Evolutionary conservation across 2,329 filamentous ascomycete genomes (phyloP), one percentile per base, ranked within the genome.

Genomic region (Beauveria sp.): DNA sequence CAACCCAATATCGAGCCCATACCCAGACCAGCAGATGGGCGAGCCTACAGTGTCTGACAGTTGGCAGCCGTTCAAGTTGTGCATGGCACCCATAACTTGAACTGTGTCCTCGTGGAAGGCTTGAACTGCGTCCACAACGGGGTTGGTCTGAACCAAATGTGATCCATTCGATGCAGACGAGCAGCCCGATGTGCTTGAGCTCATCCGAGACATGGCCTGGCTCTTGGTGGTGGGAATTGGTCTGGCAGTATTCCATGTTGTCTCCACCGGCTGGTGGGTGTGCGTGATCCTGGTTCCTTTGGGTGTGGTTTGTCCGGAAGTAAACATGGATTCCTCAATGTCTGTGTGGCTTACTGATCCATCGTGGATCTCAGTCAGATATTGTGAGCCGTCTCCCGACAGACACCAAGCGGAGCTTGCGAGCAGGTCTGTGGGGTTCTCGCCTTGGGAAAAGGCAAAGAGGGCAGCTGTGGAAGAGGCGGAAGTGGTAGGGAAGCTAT

Each of bases 401-500:
- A 78, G 70, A 67, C 79, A 81, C 82, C 82, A 85, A 70, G 80
- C 75, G 71, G 80, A 77, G 76, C 80, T 77, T 68, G 72, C 72
- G 63, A 82, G 76, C 72, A 81, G 78, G 77, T 83, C 81, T 70
- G 79, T 67, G 72, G 80, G 75, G 77, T 80, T 80, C 81, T 80
- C 82, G 80, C 81, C 80, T 71, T 83, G 81, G 79, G 79, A 78
- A 74, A 80, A 83, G 75, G 80, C 77, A 79, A 83, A 82, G 72
- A 82, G 77, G 72, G 79, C 79, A 66, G 74, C 74, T 61, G 78
- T 70, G 69, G 79, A 73, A 69, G 79, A 71, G 75, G 84, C 76
- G 64, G 78, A 75, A 71, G 78, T 75, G 70, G 80, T 80, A 63
- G 77, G 75, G 69, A 77, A 80, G 76, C 81, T 84, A 72, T 80